Conservation (phyloP, 371 early-diverging fungal species). For the Rhizopus delemar region DNA sequence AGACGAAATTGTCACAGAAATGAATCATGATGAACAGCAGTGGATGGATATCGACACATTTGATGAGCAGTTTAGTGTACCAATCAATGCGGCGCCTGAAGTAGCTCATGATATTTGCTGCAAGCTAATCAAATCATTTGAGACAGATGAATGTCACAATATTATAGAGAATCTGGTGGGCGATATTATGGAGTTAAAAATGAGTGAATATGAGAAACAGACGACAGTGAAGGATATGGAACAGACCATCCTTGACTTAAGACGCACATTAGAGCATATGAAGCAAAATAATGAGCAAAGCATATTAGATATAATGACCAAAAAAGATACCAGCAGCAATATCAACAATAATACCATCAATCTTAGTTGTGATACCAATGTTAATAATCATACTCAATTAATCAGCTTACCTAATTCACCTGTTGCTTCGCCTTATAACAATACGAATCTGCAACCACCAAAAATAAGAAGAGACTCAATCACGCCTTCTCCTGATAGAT, state of each 20-base stretch:
- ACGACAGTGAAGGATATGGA: slow-evolving; percentile 65
- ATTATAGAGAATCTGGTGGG: slow-evolving; percentile 75
- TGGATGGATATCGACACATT: slow-evolving; percentile 52
- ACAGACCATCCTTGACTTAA: slow-evolving; percentile 70
- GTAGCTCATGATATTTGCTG: slow-evolving; percentile 61
- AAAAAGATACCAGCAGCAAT: slow-evolving; percentile 1
- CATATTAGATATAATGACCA: neutral
- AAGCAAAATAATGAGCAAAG: slow-evolving; percentile 44
- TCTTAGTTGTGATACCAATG: neutral
- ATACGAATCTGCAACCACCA: neutral
- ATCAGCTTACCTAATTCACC: slow-evolving; percentile 25
- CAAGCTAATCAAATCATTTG: slow-evolving; percentile 67
- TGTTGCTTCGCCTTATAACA: slow-evolving; percentile 17
- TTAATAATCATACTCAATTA: neutral
- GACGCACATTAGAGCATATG: slow-evolving; percentile 74
- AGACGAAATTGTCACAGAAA: slow-evolving; percentile 44
- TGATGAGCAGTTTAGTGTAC: slow-evolving; percentile 56
- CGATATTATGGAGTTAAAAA: slow-evolving; percentile 74
- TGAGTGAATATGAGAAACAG: slow-evolving; percentile 61
- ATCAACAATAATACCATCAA: neutral
- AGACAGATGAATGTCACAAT: slow-evolving; percentile 67
- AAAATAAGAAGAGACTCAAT: slow-evolving; percentile 2
- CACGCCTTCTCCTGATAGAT: slow-evolving; percentile 51
- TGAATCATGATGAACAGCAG: slow-evolving; percentile 22
- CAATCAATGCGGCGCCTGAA: slow-evolving; percentile 57